Evolutionary conservation across 495 filamentous ascomycete species (phyloP), one percentile per base, ranked within the genome.

Genomic region (Tuber borchii): DNA sequence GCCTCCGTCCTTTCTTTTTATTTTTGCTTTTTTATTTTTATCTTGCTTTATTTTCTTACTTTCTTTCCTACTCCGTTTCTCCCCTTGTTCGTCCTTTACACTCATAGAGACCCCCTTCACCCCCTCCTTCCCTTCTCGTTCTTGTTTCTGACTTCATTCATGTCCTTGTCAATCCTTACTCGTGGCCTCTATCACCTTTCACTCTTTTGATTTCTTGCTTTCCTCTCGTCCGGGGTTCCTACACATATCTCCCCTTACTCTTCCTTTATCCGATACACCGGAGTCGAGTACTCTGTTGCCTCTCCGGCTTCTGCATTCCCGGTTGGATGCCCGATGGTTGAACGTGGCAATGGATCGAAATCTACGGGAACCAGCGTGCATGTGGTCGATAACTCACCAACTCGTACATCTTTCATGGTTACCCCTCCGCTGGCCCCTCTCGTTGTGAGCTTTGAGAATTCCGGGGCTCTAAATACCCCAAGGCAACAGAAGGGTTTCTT

Each of bases 321-420:
- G 56, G 78, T 79, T 79, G 78, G 78, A 79, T 79, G 78, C 77
- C 78, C 78, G 76, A 79, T 79, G 78, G 72, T 79, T 73, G 78
- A 79, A 79, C 78, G 78, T 79, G 78, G 78, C 78, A 77, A 79
- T 79, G 78, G 78, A 76, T 79, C 78, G 76, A 79, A 61, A 73
- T 79, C 78, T 79, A 51, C 46, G 73, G 76, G 78, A 70, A 61
- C 56, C 56, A 65, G 56, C 56, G 26, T 72, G 34, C 70, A 77
- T 44, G 71, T 79, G 39, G 76, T 61, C 71, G 56, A 73, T 79
- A 79, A 70, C 77, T 70, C 73, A 73, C 65, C 51, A 75, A 75
- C 77, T 70, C 78, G 73, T 61, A 79, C 78, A 26, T 79, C 76
- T 39, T 79, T 79, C 73, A 79, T 79, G 78, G 73, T 46, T 70